These are phyloP conservation scores for Lentithecium fluviatile DNA, from an alignment of 495 filamentous ascomycete genomes.

Conservation along the genomic window DNA sequence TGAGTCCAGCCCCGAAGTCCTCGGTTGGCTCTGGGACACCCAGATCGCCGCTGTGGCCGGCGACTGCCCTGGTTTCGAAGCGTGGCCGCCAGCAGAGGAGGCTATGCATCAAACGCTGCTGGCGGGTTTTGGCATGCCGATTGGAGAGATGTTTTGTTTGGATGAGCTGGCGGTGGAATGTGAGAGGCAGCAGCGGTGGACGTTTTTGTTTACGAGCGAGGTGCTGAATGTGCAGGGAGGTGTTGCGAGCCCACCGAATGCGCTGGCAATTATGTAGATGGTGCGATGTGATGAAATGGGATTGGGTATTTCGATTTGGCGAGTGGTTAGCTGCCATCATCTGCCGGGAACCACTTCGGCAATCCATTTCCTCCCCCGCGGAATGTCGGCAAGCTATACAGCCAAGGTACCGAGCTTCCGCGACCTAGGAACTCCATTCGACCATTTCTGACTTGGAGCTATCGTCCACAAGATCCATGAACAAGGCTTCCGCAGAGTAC, in stretches of 20 bases:
- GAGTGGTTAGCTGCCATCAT: too few relatives aligned
- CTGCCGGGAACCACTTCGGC: too few relatives aligned
- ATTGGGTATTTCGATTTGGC: neutral
- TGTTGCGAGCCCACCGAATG: constrained; percentile 30
- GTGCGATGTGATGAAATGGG: neutral
- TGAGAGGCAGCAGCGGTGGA: constrained; percentile 26
- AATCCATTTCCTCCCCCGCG: neutral
- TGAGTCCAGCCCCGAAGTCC: constrained; percentile 20
- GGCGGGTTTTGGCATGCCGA: constrained; percentile 32
- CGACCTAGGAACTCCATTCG: too few relatives aligned
- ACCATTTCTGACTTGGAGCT: too few relatives aligned
- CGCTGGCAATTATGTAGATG: constrained; percentile 32
- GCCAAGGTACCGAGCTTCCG: too few relatives aligned
- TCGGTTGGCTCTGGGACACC: constrained; percentile 31
- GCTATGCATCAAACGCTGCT: constrained; percentile 28
- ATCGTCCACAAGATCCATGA: too few relatives aligned
- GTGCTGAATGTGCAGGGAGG: constrained; percentile 31
- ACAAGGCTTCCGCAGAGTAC: too few relatives aligned
- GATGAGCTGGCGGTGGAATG: constrained; percentile 28
- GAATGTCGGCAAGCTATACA: too few relatives aligned
- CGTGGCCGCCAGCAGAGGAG: constrained; percentile 23
- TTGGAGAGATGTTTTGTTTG: constrained; percentile 34
- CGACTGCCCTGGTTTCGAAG: constrained; percentile 30
- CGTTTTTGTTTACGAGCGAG: constrained; percentile 28
- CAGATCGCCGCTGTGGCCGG: constrained; percentile 31